Evolutionary conservation across 129 eudicot genomes (phyloP), one percentile per base, ranked within the genome.

Genomic region (Artemisia annua): DNA sequence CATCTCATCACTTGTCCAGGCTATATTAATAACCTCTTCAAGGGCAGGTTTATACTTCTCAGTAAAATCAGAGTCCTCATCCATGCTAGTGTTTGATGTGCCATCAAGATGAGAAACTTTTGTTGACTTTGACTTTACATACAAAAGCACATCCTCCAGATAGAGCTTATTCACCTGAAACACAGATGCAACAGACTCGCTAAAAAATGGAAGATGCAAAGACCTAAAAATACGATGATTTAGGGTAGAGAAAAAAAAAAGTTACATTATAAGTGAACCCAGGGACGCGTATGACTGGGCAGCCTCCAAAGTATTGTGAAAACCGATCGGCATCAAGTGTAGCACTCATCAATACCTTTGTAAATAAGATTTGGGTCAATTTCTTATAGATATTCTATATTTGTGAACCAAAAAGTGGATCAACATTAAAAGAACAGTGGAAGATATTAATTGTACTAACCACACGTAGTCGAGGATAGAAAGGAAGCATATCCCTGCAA

Each of bases 241-340:
- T 7, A 66, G 24, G n/a, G 24, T 66, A 53, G 2, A 44, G 48
- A 67, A 66, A 48, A 61, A 12, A 61, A 12, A 5, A 48, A 30
- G 69, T 83, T 81, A 95, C 99, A 85, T 96, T 86, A 79, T 90
- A 85, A 74, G 99, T 95, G 83, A 95, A 95, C 49, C 99, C 99
- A 1, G 97, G 99, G 30, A 95, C 99, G 73, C 88, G 87, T 77
- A 95, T 85, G 63, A 91, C 75, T 61, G 99, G 99, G 72, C 94
- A 90, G 79, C 96, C 99, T 78, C 97, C 94, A 79, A 95, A 91
- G 76, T 95, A 95, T 50, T 85, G 84, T 49, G 99, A 90, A 80
- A 85, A 91, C 3, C 99, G 85, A 24, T 95, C 99, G n/a, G 99
- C 99, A 82, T 95, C 97, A 44, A 95, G 76, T 54, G 99, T 95